Conservation (phyloP, 225 moss, liverwort and hornwort genomes). For the Climacium dendroides region DNA sequence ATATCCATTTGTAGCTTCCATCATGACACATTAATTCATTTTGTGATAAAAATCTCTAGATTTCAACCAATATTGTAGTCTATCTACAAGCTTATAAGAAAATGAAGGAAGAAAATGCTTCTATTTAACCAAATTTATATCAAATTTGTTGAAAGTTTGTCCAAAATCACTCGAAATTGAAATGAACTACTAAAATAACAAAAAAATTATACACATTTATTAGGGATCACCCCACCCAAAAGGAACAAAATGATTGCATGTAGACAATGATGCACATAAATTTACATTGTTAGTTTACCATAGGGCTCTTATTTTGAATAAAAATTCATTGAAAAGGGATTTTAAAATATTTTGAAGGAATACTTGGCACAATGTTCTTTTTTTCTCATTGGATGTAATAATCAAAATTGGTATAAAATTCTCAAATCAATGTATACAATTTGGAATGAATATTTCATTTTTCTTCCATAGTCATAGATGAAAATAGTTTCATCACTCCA, state of each 20-base stretch:
- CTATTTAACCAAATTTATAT: not conserved
- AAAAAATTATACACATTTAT: not conserved
- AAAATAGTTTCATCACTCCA: not conserved
- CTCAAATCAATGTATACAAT: not conserved
- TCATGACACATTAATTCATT: not conserved
- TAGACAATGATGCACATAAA: not conserved
- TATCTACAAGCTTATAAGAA: not conserved
- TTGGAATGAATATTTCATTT: not conserved
- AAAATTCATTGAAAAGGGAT: rapidly evolving
- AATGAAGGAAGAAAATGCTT: not conserved
- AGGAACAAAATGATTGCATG: not conserved
- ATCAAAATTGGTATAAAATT: not conserved
- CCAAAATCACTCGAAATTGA: not conserved
- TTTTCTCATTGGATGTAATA: not conserved
- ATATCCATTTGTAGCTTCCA: rapidly evolving
- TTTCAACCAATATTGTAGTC: not conserved
- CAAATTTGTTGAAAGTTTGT: not conserved
- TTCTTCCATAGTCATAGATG: not conserved
- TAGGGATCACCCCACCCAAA: rapidly evolving
- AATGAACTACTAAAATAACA: rapidly evolving
- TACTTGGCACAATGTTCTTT: not conserved
- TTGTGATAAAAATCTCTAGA: rapidly evolving
- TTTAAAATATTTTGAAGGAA: not conserved
- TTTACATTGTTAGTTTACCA: not conserved
- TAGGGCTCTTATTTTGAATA: rapidly evolving